phyloP scores from a whole-genome alignment of 345 rosid species.

The Brassica rapa region DNA sequence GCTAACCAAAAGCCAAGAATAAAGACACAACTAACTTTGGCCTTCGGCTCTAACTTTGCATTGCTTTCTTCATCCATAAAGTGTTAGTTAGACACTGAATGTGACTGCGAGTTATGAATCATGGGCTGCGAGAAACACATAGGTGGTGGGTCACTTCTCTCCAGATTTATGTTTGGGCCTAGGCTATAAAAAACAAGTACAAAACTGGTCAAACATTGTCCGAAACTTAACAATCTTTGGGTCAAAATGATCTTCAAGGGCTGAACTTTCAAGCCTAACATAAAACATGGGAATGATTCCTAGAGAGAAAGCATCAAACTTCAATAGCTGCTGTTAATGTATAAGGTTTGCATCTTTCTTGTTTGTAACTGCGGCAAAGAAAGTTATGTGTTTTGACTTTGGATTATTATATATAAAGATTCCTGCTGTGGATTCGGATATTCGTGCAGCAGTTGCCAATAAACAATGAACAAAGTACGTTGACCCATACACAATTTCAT shows the following conservation, averaged over 20 bases:
- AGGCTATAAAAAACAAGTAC: neutral
- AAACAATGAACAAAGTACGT: conserved; percentile 26
- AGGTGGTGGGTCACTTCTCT: conserved; percentile 10
- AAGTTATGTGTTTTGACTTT: conserved; percentile 34
- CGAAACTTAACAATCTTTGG: neutral
- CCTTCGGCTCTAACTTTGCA: neutral
- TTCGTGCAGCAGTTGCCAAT: conserved; percentile 26
- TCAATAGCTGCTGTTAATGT: conserved; percentile 7
- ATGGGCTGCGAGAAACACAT: conserved; percentile 10
- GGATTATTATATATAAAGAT: conserved; percentile 14
- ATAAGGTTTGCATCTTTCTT: neutral
- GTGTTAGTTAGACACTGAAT: conserved; percentile 10
- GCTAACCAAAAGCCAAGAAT: conserved; percentile 6
- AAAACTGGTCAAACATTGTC: neutral
- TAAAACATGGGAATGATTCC: conserved; percentile 2
- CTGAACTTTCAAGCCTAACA: neutral
- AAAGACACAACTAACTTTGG: conserved; percentile 13
- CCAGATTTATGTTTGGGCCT: conserved; percentile 7
- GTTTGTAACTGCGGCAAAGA: neutral
- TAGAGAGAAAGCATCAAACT: conserved; percentile 18
- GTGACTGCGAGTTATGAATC: conserved; percentile 1
- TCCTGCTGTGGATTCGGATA: conserved; percentile 30
- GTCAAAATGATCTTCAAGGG: conserved; percentile 1
- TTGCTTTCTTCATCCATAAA: neutral
- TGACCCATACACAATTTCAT: conserved; percentile 19